phyloP scores from a whole-genome alignment of 2,329 filamentous ascomycete species.

The Penicillium carneum region DNA sequence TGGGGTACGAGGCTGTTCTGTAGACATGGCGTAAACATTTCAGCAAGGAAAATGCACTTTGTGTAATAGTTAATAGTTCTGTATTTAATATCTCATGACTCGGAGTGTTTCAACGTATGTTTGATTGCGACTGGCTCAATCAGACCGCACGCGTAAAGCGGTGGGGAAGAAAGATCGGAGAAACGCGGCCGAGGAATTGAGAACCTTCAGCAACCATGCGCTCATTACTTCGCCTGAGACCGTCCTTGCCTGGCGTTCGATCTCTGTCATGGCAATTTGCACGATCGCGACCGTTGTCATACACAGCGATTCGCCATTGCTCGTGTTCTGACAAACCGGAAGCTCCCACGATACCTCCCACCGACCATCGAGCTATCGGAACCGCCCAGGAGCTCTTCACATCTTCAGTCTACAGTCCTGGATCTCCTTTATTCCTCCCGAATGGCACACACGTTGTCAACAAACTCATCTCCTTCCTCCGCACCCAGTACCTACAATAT shows the following conservation, averaged over 20 bases:
- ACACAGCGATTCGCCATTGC: slow-evolving; percentile 29
- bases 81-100: background rate
- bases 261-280: slow-evolving; percentile 7
- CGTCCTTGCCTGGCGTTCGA: slow-evolving; percentile 18
- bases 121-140: slow-evolving; percentile 9
- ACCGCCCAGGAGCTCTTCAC: slow-evolving; percentile 76
- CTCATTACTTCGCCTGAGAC: slow-evolving; percentile 30
- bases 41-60: slow-evolving; percentile 5
- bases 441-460: slow-evolving; percentile 85
- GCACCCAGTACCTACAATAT: slow-evolving; percentile 82
- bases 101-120: background rate
- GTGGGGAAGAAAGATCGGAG: slow-evolving; percentile 33
- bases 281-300: slow-evolving; percentile 30
- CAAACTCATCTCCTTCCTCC: slow-evolving; percentile 79
- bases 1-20: slow-evolving; percentile 22
- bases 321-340: slow-evolving; percentile 36
- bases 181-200: slow-evolving; percentile 16
- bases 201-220: slow-evolving; percentile 35
- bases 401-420: slow-evolving; percentile 79
- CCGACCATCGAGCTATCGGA: slow-evolving; percentile 61
- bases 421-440: slow-evolving; percentile 83
- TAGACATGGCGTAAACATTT: slow-evolving; percentile 33
- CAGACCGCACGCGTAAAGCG: slow-evolving; percentile 28
- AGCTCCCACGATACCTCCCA: slow-evolving; percentile 44
- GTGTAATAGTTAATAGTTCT: background rate